Base-by-base conservation (phyloP, 345 rosid genomes). In the Euphorbia peplus region DNA sequence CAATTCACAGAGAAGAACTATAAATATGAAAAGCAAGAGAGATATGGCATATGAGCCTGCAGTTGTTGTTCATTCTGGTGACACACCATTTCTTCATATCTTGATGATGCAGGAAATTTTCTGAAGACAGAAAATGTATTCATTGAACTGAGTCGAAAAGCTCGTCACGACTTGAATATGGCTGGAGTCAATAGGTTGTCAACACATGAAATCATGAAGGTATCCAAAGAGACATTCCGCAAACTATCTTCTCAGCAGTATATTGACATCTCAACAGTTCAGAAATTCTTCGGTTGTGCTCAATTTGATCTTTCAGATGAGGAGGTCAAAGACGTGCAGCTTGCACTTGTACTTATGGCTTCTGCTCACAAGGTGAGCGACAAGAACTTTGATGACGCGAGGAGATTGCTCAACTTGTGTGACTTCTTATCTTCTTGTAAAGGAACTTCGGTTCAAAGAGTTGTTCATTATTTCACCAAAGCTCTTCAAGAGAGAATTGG, bases 191-290 rank as follows among this genome's bases (percentile, higher is more conserved):
- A 5, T 60, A 32, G 64, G 10, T 47, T 56, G 15, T 72, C 59
- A 24, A 35, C 75, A 0, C 19, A 65, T 47, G 60, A 64, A 64
- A 60, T 72, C 39, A 32, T 56, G 52, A 46, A 48, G 39, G 57
- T 44, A 22, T 53, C 64, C 28, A 63, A 51, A 57, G 75, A 47
- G 32, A 30, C 21, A 26, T 41, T 70, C 29, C 28, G 14, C 6
- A 12, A 32, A 28, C n/a, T 53, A 28, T 54, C 47, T 5, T 47
- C 44, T 21, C 28, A 54, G 29, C 26, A 9, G 16, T 3, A 32
- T 42, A 19, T 4, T 63, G 54, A 70, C 48, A 70, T 14, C 55
- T 21, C 41, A 30, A 48, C 64, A 32, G 37, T 60, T 60, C 46
- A 32, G 21, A 21, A 35, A 7, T 35, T 35, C 46, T 60, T 60